Evolutionary conservation across 2,329 filamentous ascomycete genomes (phyloP), one percentile per base, ranked within the genome.

Genomic region (Onygena corvina): DNA sequence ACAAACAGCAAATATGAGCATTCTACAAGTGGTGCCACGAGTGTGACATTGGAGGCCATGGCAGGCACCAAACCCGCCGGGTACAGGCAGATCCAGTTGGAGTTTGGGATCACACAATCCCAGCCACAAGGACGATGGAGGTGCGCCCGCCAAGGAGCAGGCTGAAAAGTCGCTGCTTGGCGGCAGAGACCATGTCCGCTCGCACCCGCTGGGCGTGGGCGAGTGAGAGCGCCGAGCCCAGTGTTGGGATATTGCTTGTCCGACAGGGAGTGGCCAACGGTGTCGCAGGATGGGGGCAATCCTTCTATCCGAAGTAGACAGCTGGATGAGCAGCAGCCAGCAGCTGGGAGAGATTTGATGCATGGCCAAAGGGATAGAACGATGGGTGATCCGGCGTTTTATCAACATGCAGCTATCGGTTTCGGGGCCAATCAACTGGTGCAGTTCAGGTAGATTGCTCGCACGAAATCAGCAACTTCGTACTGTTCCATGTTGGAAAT

Each of bases 271-370:
- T 94, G 2, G 80, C 84, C 51, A 67, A 73, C 50, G 88, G 87
- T 0, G 77, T 78, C 44, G 77, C 79, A 16, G 87, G 88, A 1
- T 94, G 87, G 87, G 87, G 87, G 23, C 84, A 83, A 9, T 94
- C 23, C 79, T 72, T 27, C 48, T 52, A 46, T 42, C 38, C 12
- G 38, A 20, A 7, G 16, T 42, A n/a, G n/a, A n/a, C n/a, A n/a
- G n/a, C n/a, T n/a, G n/a, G n/a, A n/a, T n/a, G n/a, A n/a, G n/a
- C n/a, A n/a, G n/a, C n/a, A n/a, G n/a, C n/a, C n/a, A n/a, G n/a
- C n/a, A n/a, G n/a, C n/a, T n/a, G n/a, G n/a, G n/a, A n/a, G n/a
- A n/a, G n/a, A n/a, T n/a, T n/a, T n/a, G n/a, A n/a, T n/a, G n/a
- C n/a, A n/a, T n/a, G n/a, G n/a, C n/a, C n/a, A n/a, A n/a, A n/a